Evolutionary conservation across 352 stramenopile species (phyloP), one percentile per base, ranked within the genome.

Genomic region (Globisporangium radiosum): DNA sequence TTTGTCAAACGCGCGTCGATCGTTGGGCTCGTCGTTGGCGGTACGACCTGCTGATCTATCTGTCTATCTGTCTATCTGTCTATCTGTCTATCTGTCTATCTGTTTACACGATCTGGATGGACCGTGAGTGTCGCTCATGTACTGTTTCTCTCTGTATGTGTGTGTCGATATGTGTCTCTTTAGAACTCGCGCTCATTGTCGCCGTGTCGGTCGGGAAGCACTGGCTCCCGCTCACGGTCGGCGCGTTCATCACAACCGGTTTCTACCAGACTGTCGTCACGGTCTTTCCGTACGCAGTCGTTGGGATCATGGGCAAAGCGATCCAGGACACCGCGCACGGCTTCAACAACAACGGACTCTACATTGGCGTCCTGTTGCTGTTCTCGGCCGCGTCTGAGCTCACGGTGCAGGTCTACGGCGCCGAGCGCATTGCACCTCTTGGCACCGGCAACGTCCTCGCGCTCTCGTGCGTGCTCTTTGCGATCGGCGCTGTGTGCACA

Each of bases 331-430:
- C 80, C 5, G 57, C 67, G 33, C 70, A 84, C 25, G 71, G 76
- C 54, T 91, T 64, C 69, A 92, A 92, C 70, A 90, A 90, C 71
- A 92, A 92, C 52, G 82, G 82, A 2, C 68, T 92, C 19, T 92
- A 90, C 60, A 81, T 88, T 13, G 79, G 77, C 13, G 74, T 92
- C 19, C 70, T 92, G 37, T 82, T 73, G 68, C 77, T 86, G 17
- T 92, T 90, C 56, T 69, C 73, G 5, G 69, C 76, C 15, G 70
- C 69, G n/a, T 82, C 76, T 3, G 75, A 92, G 54, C 62, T 92
- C 48, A 85, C 80, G 19, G 79, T 89, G 42, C 79, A 88, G 59
- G 63, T 90, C 39, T 92, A 90, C 56, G 81, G 81, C 54, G 85
- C 82, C 1, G 75, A 87, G 44, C 74, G 73, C 15, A 81, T 90